Evolutionary conservation across 371 early-diverging fungal genomes (phyloP).

Genomic region (Furculomyces boomerangus): DNA sequence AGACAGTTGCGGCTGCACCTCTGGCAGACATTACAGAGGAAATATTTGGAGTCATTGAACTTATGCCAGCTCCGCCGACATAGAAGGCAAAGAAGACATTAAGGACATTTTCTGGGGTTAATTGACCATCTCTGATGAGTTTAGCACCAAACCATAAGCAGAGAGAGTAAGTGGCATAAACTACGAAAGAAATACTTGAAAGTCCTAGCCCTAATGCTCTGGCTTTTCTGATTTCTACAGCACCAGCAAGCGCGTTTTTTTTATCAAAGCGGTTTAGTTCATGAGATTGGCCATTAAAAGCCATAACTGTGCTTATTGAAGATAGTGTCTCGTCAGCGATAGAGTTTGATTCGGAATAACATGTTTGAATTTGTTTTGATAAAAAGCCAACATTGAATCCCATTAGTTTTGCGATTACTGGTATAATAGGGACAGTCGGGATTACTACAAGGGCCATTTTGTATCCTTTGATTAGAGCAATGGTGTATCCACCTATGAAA

Average conservation of each 20-base stretch:
- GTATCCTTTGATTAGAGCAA: slow-evolving; percentile 46
- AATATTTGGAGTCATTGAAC: slow-evolving; percentile 32
- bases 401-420: slow-evolving; percentile 23
- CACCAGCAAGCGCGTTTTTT: slow-evolving; percentile 23
- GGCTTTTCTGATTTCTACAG: slow-evolving; percentile 19
- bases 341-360: slow-evolving; percentile 43
- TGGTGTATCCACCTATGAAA: slow-evolving; percentile 43
- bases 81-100: slow-evolving; percentile 35
- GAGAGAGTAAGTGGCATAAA: slow-evolving; percentile 29
- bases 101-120: slow-evolving; percentile 20
- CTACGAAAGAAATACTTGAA: slow-evolving; percentile 21
- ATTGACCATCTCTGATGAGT: slow-evolving; percentile 26
- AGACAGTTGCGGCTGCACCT: slow-evolving; percentile 56
- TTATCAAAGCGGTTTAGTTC: slow-evolving; percentile 31
- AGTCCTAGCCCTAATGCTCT: slow-evolving; percentile 26
- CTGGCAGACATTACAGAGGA: slow-evolving; percentile 57
- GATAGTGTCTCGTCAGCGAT: slow-evolving; percentile 57
- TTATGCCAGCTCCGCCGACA: slow-evolving; percentile 29
- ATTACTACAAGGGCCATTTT: slow-evolving; percentile 43
- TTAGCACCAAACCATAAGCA: slow-evolving; percentile 43
- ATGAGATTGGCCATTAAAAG: slow-evolving; percentile 55
- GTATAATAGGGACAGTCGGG: slow-evolving; percentile 31
- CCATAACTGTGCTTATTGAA: slow-evolving; percentile 70
- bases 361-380: slow-evolving; percentile 12
- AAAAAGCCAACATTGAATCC: slow-evolving; percentile 23